phyloP scores from a whole-genome alignment of 345 rosid species.

The Geranium rotundifolium region DNA sequence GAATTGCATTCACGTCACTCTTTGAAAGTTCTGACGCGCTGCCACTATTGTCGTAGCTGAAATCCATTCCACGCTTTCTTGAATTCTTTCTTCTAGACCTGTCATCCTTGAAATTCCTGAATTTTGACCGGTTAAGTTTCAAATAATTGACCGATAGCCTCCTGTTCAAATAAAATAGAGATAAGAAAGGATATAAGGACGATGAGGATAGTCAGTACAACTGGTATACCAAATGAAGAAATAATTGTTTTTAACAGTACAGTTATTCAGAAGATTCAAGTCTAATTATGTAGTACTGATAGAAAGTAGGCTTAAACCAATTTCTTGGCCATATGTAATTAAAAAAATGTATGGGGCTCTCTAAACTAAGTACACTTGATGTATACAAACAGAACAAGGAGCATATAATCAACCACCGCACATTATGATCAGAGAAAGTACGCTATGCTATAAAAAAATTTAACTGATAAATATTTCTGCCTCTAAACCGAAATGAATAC shows the following conservation, averaged over 20 bases:
- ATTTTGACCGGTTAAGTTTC: constrained; percentile 53
- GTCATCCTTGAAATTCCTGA: constrained; percentile 41
- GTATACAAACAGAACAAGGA: neutral
- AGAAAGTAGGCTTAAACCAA: neutral
- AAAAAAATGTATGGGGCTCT: neutral
- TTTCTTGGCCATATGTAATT: neutral
- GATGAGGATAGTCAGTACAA: neutral
- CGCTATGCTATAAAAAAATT: too few relatives aligned
- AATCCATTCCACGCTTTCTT: constrained; percentile 37
- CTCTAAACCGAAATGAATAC: neutral
- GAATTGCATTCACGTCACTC: constrained; percentile 66
- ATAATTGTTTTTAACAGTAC: neutral
- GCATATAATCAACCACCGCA: neutral
- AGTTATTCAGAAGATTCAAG: neutral
- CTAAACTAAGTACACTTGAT: neutral
- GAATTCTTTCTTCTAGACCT: constrained; percentile 56
- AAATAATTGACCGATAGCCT: constrained; percentile 72
- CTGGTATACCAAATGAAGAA: neutral
- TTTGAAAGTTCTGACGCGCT: constrained; percentile 50
- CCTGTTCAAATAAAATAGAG: constrained; percentile 39
- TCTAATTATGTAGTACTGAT: neutral
- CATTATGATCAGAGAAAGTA: neutral
- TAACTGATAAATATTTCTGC: neutral
- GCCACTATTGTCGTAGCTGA: constrained; percentile 17
- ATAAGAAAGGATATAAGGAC: constrained; percentile 1